Base-by-base conservation (phyloP, 257 asterid genomes). In the Orobanche coerulescens region DNA sequence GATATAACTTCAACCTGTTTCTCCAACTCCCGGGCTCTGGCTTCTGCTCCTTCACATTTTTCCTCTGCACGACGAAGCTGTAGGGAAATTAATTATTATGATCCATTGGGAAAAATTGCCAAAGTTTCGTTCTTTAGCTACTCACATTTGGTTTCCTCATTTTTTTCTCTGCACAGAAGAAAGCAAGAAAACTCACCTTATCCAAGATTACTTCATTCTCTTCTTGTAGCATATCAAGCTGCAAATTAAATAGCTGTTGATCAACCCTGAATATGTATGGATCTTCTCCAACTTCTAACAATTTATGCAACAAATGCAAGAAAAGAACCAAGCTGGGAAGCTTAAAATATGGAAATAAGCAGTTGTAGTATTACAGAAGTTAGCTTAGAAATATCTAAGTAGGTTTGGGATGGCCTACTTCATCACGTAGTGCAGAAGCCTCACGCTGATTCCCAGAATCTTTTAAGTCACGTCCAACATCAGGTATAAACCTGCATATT, bases 221-320 rank as follows among this genome's bases (percentile, higher is more conserved):
- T 73, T 93, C 99, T 76, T 83, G 96, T 65, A 89, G 75, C 95
- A 93, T 89, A 73, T 93, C 99, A 71, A 93, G 85, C 99, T 93
- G 96, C 83, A 89, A 70, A 69, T 68, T 14, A 46, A 70, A 57
- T 62, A 57, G 15, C 61, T 37, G 72, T 75, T 46, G 62, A 53
- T 57, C 53, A 13, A 66, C 60, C 63, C 39, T 3, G 37, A 61
- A 19, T 30, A 39, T 26, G 55, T 61, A 65, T 6, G 49, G 40
- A 43, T 30, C 20, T 4, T 10, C 28, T 56, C 52, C 46, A 54
- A 57, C 53, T 25, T 19, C 20, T 50, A 56, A 71, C 64, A 59
- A 71, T 60, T 8, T 52, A 33, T 14, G 33, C 47, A 47, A 28
- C 43, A 43, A 42, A 30, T 19, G 19, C 40, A 31, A 51, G 7